Percentiles rank a stretch among this genome's conserved stretches.
phyloP scores from a whole-genome alignment of 257 asterid species.

The Voacanga thouarsii region DNA sequence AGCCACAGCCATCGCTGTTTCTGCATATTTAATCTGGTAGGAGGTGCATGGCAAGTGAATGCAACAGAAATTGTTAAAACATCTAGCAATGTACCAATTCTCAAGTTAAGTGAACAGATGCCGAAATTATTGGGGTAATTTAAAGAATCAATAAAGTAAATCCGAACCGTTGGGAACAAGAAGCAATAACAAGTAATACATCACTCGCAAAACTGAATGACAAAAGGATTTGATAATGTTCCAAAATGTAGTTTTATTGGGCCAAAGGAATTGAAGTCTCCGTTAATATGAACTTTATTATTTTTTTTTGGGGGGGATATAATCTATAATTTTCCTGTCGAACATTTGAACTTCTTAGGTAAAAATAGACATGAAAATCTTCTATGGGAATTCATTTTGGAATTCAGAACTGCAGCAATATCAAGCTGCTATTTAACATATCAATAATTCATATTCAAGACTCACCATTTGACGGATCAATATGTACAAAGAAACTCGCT shows the following conservation, averaged over 20 bases:
- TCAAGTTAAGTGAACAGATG: background rate
- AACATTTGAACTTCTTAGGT: background rate
- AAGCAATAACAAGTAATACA: background rate
- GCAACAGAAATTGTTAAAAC: background rate
- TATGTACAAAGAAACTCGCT: slow-evolving; percentile 52
- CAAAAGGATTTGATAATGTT: background rate
- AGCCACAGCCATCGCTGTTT: slow-evolving; percentile 7
- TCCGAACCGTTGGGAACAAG: background rate
- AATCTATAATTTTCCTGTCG: background rate
- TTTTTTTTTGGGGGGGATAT: no score
- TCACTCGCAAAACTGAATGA: background rate
- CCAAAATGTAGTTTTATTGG: background rate
- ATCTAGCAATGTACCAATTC: background rate
- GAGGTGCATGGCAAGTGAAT: background rate
- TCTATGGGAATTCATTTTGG: background rate
- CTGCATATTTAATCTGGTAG: slow-evolving; percentile 33
- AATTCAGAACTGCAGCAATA: background rate
- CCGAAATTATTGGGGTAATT: no score
- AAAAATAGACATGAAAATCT: background rate
- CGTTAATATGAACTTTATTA: background rate
- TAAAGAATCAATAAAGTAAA: background rate
- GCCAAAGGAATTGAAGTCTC: background rate
- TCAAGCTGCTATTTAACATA: background rate
- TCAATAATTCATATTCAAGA: background rate
- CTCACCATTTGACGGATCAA: slow-evolving; percentile 58